These are phyloP conservation scores for Aphanomyces astaci DNA, from an alignment of 352 stramenopile genomes.

Conservation along the genomic window DNA sequence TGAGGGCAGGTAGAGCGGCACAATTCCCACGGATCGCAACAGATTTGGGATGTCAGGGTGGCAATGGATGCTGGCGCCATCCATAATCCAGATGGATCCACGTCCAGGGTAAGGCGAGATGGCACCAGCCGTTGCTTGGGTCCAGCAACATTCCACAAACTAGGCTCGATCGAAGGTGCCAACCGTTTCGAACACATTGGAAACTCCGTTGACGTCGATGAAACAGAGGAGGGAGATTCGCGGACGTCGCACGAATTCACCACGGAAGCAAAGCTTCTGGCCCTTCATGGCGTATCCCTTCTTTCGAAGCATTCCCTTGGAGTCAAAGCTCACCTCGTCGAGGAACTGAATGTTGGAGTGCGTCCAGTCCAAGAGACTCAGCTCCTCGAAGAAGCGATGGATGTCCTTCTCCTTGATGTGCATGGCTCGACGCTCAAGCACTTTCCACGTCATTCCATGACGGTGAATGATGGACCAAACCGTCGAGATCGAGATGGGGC, in stretches of 20 bases:
- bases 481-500: background rate
- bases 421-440: background rate
- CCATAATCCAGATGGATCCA: conserved; percentile 32
- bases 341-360: conserved; percentile 23
- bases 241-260: conserved; percentile 27
- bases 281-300: conserved; percentile 25
- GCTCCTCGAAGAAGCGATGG: conserved; percentile 21
- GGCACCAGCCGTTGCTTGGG: conserved; percentile 21
- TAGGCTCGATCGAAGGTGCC: conserved; percentile 29
- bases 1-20: no score
- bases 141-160: conserved; percentile 24
- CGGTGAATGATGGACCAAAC: background rate
- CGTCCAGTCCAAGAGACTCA: conserved; percentile 23
- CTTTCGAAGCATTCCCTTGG: conserved; percentile 29
- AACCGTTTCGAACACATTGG: conserved; percentile 29
- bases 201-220: conserved; percentile 24
- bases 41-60: conserved; percentile 32
- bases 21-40: conserved; percentile 26
- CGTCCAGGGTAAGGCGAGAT: conserved; percentile 23
- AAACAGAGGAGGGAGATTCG: conserved; percentile 26
- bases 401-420: background rate
- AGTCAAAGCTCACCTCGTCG: conserved; percentile 32
- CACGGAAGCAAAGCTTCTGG: conserved; percentile 24
- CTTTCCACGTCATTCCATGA: background rate
- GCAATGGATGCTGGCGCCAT: conserved; percentile 27